These are phyloP conservation scores for Blastocladiella britannica DNA, from an alignment of 192 early-diverging fungal species.

Conservation along the genomic window DNA sequence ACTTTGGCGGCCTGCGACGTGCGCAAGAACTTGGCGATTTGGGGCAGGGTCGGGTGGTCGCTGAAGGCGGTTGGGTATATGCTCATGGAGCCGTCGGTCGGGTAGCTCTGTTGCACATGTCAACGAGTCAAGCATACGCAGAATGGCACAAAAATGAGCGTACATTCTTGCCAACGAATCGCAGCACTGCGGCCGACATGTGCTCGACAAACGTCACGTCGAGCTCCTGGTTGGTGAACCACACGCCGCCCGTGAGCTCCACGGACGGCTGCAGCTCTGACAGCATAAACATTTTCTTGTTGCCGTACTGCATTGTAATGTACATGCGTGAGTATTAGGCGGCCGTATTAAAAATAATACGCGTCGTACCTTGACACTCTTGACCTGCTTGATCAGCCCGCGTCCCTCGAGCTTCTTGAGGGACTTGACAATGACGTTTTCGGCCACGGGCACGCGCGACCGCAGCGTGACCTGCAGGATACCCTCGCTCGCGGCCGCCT, in stretches of 20 bases:
- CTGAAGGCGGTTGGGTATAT: slow-evolving; percentile 42
- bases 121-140: no score
- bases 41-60: slow-evolving; percentile 43
- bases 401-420: slow-evolving; percentile 64
- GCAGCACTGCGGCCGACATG: no score
- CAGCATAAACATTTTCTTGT: slow-evolving; percentile 78
- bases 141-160: no score
- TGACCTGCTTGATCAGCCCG: slow-evolving; percentile 62
- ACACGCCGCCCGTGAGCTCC: slow-evolving; percentile 78
- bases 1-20: slow-evolving; percentile 48
- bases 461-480: slow-evolving; percentile 66
- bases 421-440: slow-evolving; percentile 47
- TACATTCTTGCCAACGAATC: no score
- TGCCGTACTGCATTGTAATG: slow-evolving; percentile 36
- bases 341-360: slow-evolving; percentile 3
- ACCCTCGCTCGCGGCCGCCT: slow-evolving; percentile 58
- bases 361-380: slow-evolving; percentile 54
- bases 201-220: slow-evolving; percentile 80
- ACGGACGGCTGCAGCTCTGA: slow-evolving; percentile 55
- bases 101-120: neutral
- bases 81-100: no score
- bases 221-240: slow-evolving; percentile 81
- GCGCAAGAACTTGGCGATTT: slow-evolving; percentile 48
- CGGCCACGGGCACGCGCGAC: slow-evolving; percentile 53
- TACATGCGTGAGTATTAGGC: no score